Conservation (phyloP, 768 basidiomycete species). For the Leccinellum luteum region DNA sequence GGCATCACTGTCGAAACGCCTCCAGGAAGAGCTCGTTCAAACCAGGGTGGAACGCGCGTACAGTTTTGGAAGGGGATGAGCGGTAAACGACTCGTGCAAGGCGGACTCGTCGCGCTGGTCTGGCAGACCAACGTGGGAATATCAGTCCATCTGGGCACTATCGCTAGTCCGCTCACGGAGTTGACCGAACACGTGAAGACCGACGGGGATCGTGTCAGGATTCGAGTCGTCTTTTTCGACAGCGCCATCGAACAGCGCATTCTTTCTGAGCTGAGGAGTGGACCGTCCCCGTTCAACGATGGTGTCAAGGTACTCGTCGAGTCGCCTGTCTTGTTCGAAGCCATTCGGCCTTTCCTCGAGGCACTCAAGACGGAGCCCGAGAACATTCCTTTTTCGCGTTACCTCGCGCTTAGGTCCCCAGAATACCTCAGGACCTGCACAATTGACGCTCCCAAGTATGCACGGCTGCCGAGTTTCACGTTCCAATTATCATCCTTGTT, state of each 20-base stretch:
- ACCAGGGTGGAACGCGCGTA: conserved; percentile 36
- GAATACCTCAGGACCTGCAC: conserved; percentile 32
- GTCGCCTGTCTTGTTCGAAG: conserved; percentile 63
- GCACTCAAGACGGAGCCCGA: conserved; percentile 57
- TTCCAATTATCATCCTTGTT: conserved; percentile 60
- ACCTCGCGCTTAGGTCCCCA: conserved; percentile 46
- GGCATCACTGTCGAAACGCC: conserved; percentile 50
- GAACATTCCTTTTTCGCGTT: conserved; percentile 50
- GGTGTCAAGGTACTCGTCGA: conserved; percentile 49
- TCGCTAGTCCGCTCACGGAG: conserved; percentile 43
- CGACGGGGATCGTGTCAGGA: conserved; percentile 34
- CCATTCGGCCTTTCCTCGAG: conserved; percentile 66
- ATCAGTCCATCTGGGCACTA: conserved; percentile 54
- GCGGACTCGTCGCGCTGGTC: conserved; percentile 62
- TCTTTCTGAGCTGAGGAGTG: conserved; percentile 36
- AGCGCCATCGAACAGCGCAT: conserved; percentile 49
- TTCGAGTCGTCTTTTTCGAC: conserved; percentile 66
- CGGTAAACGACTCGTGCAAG: conserved; percentile 56
- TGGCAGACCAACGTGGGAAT: conserved; percentile 36
- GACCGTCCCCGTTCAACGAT: conserved; percentile 20
- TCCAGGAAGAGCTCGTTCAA: conserved; percentile 50
- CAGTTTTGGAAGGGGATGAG: conserved; percentile 62
- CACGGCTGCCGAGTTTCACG: conserved; percentile 50
- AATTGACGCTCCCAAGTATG: conserved; percentile 54
- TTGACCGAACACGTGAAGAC: conserved; percentile 43